phyloP scores from a whole-genome alignment of 1,284 basidiomycete genomes.

The Marasmius sp. region DNA sequence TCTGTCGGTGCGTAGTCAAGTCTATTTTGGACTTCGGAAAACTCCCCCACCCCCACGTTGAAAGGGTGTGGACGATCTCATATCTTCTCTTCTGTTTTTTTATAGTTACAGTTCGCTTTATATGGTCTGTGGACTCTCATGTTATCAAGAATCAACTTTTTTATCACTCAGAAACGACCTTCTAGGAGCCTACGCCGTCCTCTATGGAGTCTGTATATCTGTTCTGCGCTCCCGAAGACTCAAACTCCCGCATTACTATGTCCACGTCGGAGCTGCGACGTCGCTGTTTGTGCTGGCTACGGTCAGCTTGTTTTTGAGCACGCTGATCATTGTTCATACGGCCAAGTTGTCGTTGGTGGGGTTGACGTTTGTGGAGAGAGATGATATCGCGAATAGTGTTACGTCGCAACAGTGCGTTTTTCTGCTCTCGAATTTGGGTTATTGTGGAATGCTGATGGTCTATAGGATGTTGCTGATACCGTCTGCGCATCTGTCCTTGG shows the following conservation, averaged over 20 bases:
- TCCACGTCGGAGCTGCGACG: not conserved
- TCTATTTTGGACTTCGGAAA: no score
- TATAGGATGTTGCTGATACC: not conserved
- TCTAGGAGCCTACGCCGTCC: not conserved
- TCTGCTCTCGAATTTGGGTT: no score
- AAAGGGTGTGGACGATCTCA: no score
- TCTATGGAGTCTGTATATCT: not conserved
- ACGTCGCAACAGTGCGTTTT: no score
- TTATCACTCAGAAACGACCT: not conserved
- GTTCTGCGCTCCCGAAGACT: no score
- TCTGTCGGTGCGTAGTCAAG: no score
- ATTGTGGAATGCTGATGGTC: no score
- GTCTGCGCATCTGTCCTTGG: not conserved
- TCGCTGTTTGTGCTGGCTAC: no score
- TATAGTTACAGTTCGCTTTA: not conserved
- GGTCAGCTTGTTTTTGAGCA: no score
- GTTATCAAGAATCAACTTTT: not conserved
- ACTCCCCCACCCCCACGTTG: no score
- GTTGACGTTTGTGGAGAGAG: slow-evolving; percentile 58
- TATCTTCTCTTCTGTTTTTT: not conserved
- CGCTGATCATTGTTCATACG: no score
- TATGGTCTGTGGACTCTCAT: not conserved
- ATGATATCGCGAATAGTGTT: slow-evolving; percentile 33
- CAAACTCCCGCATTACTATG: no score
- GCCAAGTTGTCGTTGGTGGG: slow-evolving; percentile 68